Base-by-base conservation (phyloP, 257 asterid species). In the Forsythia viridissima region DNA sequence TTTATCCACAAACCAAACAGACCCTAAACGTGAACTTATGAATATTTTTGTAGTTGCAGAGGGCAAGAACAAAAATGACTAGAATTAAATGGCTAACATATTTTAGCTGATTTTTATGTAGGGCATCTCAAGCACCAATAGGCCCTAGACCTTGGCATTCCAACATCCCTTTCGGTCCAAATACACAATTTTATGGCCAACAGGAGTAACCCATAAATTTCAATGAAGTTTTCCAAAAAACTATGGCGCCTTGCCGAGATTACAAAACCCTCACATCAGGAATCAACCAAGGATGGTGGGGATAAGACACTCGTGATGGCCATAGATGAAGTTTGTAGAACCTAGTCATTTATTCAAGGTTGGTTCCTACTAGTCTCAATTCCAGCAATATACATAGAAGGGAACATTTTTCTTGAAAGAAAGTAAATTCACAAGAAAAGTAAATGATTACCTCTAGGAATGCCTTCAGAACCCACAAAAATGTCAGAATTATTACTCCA, bases 391-490 rank as follows among this genome's bases (percentile, higher is more conserved):
- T 48, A 42, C 21, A 40, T 37, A 42, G 40, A 39, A 2, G 30
- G 13, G 5, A 43, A 44, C 72, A 44, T 52, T 36, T 30, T 42
- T 3, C 7, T 34, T 34, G 43, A 2, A 20, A 73, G n/a, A 70
- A 78, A 36, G 48, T 37, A n/a, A 24, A 69, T 30, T 72, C 71
- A 73, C 66, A 74, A 77, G 63, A 57, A 61, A 61, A 36, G 7
- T 63, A 78, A 51, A 18, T 79, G 76, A 67, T 80, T 84, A 93
- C 99, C 97, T 92, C 86, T 69, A 93, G 90, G 84, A 93, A 92
- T 52, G 99, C 97, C 88, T 89, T 93, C 79, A 91, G 85, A 82
- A 93, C 90, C 98, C 99, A 93, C 88, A 95, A 83, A 83, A 93
- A 95, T 3, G 97, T 85, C 76, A 95, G 81, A 70, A 91, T 92